A percentile compares a stretch with the other conserved stretches of the same genome.
Evolutionary conservation across 371 early-diverging fungal species (phyloP).

Genomic region (Mortierella sp.): DNA sequence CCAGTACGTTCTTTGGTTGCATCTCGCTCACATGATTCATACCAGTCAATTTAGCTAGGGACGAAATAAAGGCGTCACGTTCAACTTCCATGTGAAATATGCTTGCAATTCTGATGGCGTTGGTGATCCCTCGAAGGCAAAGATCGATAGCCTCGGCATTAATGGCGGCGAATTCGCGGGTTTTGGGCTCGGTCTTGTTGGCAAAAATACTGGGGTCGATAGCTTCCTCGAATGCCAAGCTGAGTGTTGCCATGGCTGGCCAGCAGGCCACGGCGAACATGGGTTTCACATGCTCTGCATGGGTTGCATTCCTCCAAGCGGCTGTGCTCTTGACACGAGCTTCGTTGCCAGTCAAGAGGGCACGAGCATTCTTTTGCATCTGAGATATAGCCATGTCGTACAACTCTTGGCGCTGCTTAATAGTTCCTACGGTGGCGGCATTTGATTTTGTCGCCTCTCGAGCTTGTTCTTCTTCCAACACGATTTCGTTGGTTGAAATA

Average conservation of each 20-base stretch:
- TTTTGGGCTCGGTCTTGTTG: constrained; percentile 47
- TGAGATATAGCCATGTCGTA: constrained; percentile 60
- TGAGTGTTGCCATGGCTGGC: constrained; percentile 73
- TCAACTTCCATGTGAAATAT: constrained; percentile 79
- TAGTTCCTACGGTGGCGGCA: constrained; percentile 38
- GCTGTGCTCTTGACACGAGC: constrained; percentile 52
- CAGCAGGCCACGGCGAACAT: constrained; percentile 84
- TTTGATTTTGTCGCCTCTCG: constrained; percentile 57
- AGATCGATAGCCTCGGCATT: constrained; percentile 61
- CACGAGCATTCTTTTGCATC: constrained; percentile 61
- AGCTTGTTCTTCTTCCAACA: constrained; percentile 75
- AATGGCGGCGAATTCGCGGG: constrained; percentile 56
- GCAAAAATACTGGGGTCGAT: constrained; percentile 66
- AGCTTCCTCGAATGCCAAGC: constrained; percentile 74
- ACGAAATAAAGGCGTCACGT: constrained; percentile 76
- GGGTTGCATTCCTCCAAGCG: constrained; percentile 66
- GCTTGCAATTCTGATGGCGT: constrained; percentile 69
- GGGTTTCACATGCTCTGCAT: constrained; percentile 76
- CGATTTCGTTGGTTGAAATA: constrained; percentile 77
- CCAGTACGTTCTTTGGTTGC: constrained; percentile 75
- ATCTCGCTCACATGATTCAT: constrained; percentile 72
- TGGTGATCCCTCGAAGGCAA: constrained; percentile 72
- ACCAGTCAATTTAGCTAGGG: constrained; percentile 72
- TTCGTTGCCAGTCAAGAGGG: constrained; percentile 55
- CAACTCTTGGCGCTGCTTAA: constrained; percentile 58